Conservation (phyloP, 768 basidiomycete genomes). For the Epithele typhae region DNA sequence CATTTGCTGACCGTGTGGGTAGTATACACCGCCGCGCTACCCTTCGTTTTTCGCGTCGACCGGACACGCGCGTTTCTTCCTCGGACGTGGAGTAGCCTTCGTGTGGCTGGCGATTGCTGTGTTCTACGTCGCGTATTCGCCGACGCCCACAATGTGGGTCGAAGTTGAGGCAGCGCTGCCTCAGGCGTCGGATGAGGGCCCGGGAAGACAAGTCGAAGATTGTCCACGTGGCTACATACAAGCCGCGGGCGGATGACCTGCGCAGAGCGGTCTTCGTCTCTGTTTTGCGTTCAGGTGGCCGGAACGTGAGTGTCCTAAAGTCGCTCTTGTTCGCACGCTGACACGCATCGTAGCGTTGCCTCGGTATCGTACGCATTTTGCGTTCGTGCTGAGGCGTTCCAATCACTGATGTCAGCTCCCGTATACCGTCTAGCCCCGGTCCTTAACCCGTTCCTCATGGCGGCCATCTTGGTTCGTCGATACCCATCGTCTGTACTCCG, state of each 20-base stretch:
- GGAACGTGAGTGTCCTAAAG: conserved; percentile 39
- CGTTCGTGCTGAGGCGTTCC: no score
- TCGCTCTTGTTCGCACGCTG: not conserved
- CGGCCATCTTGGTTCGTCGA: conserved; percentile 53
- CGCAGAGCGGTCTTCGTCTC: conserved; percentile 75
- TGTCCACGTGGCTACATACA: conserved; percentile 12
- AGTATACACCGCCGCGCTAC: conserved; percentile 50
- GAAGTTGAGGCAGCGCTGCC: conserved; percentile 47
- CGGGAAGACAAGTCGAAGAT: not conserved
- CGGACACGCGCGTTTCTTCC: conserved; percentile 47
- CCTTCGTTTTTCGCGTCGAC: conserved; percentile 35
- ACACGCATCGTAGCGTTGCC: no score
- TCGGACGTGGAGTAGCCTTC: conserved; percentile 72
- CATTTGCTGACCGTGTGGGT: no score
- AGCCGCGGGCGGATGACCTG: conserved; percentile 47
- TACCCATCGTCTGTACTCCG: not conserved
- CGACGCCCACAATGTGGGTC: conserved; percentile 63
- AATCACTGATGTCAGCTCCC: conserved; percentile 26
- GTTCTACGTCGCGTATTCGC: conserved; percentile 70
- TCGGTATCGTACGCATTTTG: conserved; percentile 82
- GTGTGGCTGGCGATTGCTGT: conserved; percentile 77
- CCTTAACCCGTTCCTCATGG: conserved; percentile 85
- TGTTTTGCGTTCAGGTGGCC: conserved; percentile 83
- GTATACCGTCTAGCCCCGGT: conserved; percentile 84
- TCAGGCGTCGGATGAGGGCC: not conserved